Evolutionary conservation across 768 basidiomycete genomes (phyloP), one percentile per base, ranked within the genome.

Genomic region (Lactifluus echinatus): DNA sequence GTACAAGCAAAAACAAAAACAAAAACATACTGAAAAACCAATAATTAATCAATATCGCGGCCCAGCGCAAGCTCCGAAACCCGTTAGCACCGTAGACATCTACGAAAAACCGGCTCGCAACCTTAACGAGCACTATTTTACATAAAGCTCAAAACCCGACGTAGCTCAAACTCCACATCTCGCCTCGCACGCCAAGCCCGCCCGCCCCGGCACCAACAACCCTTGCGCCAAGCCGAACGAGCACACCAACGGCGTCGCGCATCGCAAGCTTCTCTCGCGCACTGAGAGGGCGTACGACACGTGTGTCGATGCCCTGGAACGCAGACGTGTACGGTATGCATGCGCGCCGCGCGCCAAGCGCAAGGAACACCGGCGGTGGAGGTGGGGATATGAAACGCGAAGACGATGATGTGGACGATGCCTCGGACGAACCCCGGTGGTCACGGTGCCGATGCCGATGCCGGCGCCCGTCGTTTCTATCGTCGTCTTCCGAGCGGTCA

Each of bases 91-190:
- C 0, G 3, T 5, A 8, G 19, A 40, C n/a, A 3, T 19, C 39
- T 3, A 40, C n/a, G 10, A 40, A 19, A 4, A 14, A 19, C 2
- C 39, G 8, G 7, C 39, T 19, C 17, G 10, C 46, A 31, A 21
- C 29, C 46, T 6, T 24, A 51, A 21, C 21, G 15, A 50, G 11
- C 14, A 50, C 14, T 4, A 37, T 24, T 4, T 8, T 23, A 3
- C 28, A 19, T 44, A 12, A n/a, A 11, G 19, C 24, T 44, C 53
- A 61, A 55, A 63, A 63, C 8, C 60, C 60, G 2, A 63, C 60
- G 15, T 61, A 63, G 44, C 62, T 63, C 62, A 61, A 52, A 34
- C 62, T 63, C 62, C 59, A 63, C 61, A 63, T 63, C 55, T 63
- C 61, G 28, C 59, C 59, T 39, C 53, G 42, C 34, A 55, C 61